phyloP scores from a whole-genome alignment of 2,329 filamentous ascomycete species.

The Cercospora beticola region DNA sequence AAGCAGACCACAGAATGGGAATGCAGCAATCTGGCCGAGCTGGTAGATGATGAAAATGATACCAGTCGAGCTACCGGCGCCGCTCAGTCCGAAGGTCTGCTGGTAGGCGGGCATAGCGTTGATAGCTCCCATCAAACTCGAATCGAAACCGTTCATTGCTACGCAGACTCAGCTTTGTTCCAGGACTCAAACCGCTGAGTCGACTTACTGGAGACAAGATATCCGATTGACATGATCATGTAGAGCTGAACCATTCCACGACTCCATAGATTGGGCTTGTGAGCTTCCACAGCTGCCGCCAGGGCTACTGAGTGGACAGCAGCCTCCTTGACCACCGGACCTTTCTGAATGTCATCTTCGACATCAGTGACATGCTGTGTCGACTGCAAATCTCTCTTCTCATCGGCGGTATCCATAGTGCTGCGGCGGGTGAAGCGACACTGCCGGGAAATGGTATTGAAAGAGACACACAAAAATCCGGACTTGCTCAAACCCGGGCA shows the following conservation, averaged over 20 bases:
- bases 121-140: conserved; percentile 49
- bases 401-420: conserved; percentile 47
- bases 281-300: conserved; percentile 25
- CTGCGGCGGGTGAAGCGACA: conserved; percentile 29
- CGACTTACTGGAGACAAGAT: conserved; percentile 23
- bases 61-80: conserved; percentile 50
- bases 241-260: conserved; percentile 31
- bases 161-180: background rate
- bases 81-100: conserved; percentile 49
- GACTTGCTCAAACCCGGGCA: background rate
- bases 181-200: background rate
- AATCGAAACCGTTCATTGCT: conserved; percentile 34
- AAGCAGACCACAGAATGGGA: conserved; percentile 46
- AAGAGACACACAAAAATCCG: background rate
- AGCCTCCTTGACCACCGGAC: conserved; percentile 25
- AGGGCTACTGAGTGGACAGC: conserved; percentile 28
- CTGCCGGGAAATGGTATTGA: background rate
- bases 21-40: conserved; percentile 52
- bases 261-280: conserved; percentile 27
- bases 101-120: conserved; percentile 56
- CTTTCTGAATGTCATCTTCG: conserved; percentile 24
- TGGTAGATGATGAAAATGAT: conserved; percentile 49
- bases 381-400: conserved; percentile 42
- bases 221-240: conserved; percentile 27
- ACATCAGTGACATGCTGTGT: conserved; percentile 23